Evolutionary conservation across 805 yeast genomes (phyloP).

Genomic region (Tetrapisispora nanseiensis): DNA sequence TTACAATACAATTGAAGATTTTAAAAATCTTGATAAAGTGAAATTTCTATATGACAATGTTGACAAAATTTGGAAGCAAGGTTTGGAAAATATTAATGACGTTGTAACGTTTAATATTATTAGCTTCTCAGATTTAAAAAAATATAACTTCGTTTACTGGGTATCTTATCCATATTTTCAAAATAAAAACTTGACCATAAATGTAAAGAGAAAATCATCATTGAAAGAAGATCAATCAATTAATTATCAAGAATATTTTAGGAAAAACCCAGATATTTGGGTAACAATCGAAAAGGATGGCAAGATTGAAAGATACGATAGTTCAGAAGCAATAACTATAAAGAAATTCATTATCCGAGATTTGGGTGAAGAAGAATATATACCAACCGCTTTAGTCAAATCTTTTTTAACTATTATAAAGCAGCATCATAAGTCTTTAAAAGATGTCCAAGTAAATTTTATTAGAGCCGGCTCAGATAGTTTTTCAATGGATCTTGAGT

Average conservation of each 20-base stretch:
- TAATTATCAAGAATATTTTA: slow-evolving; percentile 13
- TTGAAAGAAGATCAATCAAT: background rate
- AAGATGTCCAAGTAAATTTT: slow-evolving; percentile 32
- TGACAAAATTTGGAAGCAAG: slow-evolving; percentile 18
- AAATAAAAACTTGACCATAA: slow-evolving; percentile 4
- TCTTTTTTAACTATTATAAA: slow-evolving; percentile 45
- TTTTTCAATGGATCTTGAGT: slow-evolving; percentile 21
- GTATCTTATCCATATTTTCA: slow-evolving; percentile 63
- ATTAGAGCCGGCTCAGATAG: slow-evolving; percentile 30
- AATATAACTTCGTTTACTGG: slow-evolving; percentile 86
- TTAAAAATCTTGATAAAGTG: slow-evolving; percentile 59
- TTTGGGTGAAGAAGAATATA: slow-evolving; percentile 26
- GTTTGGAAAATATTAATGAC: slow-evolving; percentile 23
- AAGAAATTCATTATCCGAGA: slow-evolving; percentile 33
- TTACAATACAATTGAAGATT: slow-evolving; percentile 79
- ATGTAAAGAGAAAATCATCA: background rate
- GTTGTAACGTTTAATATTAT: slow-evolving; percentile 38
- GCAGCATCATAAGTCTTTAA: slow-evolving; percentile 26
- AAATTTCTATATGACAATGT: slow-evolving; percentile 40
- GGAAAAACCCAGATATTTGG: slow-evolving; percentile 16
- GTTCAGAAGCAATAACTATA: slow-evolving; percentile 4
- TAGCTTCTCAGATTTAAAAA: slow-evolving; percentile 81
- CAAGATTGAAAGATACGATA: slow-evolving; percentile 13
- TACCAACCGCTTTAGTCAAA: slow-evolving; percentile 46
- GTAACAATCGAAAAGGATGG: slow-evolving; percentile 19